phyloP scores from a whole-genome alignment of 2,329 filamentous ascomycete genomes.

The Bipolaris zeicola region DNA sequence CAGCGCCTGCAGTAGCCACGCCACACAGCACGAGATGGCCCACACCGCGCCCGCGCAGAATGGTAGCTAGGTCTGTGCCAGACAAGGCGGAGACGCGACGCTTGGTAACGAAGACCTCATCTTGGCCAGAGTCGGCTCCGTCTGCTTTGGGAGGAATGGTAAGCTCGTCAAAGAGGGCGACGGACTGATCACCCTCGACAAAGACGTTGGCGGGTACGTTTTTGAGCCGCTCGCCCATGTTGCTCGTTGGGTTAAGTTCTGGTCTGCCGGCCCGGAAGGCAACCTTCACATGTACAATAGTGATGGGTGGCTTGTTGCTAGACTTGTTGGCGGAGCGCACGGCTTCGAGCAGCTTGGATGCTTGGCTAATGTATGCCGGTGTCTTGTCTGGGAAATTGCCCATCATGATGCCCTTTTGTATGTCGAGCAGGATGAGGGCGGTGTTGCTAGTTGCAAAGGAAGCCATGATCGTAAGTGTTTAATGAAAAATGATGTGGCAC shows the following conservation, averaged over 20 bases:
- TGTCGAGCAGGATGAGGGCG: neutral
- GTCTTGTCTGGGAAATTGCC: slow-evolving; percentile 1
- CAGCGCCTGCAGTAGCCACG: neutral
- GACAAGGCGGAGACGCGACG: neutral
- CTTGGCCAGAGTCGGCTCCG: neutral
- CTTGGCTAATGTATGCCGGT: neutral
- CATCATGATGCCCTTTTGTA: slow-evolving; percentile 1
- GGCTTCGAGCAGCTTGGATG: neutral
- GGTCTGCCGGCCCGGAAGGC: neutral
- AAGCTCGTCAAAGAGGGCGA: neutral
- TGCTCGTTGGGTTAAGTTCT: neutral
- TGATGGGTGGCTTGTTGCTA: neutral
- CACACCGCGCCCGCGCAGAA: neutral
- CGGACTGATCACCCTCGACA: neutral
- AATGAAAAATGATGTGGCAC: neutral
- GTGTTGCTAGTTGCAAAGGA: neutral
- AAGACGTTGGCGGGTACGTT: neutral
- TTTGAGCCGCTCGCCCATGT: neutral
- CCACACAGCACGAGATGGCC: neutral
- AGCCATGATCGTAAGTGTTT: neutral
- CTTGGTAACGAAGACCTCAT: neutral
- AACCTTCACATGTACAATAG: neutral
- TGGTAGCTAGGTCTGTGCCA: neutral
- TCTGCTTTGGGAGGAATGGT: neutral
- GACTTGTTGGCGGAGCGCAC: neutral